Conservation (phyloP, 2,329 filamentous ascomycete species). For the Nemania diffusa region DNA sequence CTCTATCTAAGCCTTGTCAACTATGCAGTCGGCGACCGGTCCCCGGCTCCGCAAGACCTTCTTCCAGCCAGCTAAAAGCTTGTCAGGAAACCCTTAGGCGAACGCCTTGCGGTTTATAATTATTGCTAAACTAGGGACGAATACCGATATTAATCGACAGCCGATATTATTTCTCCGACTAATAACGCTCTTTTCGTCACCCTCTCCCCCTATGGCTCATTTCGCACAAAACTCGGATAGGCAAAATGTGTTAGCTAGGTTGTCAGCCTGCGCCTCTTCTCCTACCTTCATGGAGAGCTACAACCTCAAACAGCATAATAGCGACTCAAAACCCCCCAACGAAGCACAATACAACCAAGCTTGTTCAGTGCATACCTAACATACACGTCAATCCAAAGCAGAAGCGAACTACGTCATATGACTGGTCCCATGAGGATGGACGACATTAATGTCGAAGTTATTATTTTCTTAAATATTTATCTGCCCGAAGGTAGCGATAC, state of each 20-base stretch:
- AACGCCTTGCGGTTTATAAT: background rate
- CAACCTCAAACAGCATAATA: background rate
- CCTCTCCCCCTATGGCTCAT: background rate
- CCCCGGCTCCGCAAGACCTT: background rate
- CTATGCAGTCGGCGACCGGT: background rate
- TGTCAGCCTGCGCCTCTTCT: conserved; percentile 3
- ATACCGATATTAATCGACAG: background rate
- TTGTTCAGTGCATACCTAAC: background rate
- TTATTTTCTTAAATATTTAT: conserved; percentile 37
- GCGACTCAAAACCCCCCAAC: background rate
- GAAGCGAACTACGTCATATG: background rate
- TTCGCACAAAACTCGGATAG: background rate
- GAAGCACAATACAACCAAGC: background rate
- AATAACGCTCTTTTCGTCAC: background rate
- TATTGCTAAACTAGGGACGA: background rate
- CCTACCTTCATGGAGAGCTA: background rate
- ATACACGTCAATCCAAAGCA: background rate
- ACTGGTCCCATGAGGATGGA: background rate
- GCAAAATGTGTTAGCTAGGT: background rate
- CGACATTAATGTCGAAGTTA: conserved; percentile 16
- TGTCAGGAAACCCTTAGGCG: background rate
- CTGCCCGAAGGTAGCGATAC: conserved; percentile 16
- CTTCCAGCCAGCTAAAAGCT: conserved; percentile 5
- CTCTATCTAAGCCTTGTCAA: background rate
- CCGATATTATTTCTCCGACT: background rate